Percentiles rank a stretch among this genome's conserved stretches.
Evolutionary conservation across 108 stramenopile genomes (phyloP).

Genomic region (Cyclotella sp.): DNA sequence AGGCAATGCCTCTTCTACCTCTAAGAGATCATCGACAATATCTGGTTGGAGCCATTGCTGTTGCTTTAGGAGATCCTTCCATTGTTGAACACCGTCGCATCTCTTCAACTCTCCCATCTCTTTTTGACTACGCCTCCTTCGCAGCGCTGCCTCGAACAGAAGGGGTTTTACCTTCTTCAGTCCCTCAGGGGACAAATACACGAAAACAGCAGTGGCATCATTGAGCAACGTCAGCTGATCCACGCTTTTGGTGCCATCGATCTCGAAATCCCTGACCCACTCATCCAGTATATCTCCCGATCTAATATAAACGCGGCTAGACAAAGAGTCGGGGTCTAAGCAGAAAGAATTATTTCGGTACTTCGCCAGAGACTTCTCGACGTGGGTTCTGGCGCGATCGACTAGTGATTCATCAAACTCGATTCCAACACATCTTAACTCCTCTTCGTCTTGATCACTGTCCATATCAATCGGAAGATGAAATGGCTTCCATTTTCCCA

Average conservation of each 20-base stretch:
- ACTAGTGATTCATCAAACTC: conserved; percentile 70
- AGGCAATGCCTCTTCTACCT: background rate
- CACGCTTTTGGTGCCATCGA: conserved; percentile 4
- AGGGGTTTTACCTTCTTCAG: conserved; percentile 65
- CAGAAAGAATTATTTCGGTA: background rate
- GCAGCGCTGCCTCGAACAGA: conserved; percentile 54
- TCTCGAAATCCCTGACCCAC: conserved; percentile 23
- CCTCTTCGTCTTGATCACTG: background rate
- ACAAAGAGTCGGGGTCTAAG: conserved; percentile 4
- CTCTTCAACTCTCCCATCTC: conserved; percentile 6
- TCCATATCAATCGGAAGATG: background rate
- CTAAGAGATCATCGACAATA: background rate
- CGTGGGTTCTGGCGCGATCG: conserved; percentile 38
- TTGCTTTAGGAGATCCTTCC: conserved; percentile 10
- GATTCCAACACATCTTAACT: conserved; percentile 75
- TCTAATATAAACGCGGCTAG: conserved; percentile 58
- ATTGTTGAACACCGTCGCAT: conserved; percentile 3
- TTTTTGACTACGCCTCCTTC: conserved; percentile 32
- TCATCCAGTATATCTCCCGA: conserved; percentile 63
- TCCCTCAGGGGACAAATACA: conserved; percentile 87
- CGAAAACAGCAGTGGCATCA: conserved; percentile 82
- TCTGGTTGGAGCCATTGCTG: background rate
- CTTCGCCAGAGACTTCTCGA: conserved; percentile 22
- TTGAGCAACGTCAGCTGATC: conserved; percentile 55
- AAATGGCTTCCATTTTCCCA: background rate